Evolutionary conservation across 306 rosid species (phyloP).

Genomic region (Vigna reflexopilosa): DNA sequence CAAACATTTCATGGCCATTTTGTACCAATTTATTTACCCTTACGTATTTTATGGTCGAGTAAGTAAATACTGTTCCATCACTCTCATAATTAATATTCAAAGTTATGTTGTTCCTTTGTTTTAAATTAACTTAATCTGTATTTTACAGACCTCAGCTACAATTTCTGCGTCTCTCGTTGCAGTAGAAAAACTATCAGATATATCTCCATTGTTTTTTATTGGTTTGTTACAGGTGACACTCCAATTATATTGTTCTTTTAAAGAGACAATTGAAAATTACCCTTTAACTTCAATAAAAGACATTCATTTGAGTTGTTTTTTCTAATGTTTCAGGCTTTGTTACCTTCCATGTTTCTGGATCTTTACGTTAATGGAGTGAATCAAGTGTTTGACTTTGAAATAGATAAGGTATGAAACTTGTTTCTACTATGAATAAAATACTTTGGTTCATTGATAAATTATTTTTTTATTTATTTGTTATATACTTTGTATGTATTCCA

Average conservation of each 20-base stretch:
- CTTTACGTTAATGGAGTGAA: slow-evolving; percentile 65
- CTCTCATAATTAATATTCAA: neutral
- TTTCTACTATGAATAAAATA: neutral
- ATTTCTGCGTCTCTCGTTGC: neutral
- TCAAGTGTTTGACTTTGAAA: slow-evolving; percentile 43
- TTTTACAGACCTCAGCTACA: neutral
- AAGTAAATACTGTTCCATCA: slow-evolving; percentile 37
- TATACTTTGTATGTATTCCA: too few relatives aligned
- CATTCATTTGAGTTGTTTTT: neutral
- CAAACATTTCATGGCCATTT: neutral
- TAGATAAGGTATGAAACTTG: neutral
- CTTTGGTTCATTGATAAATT: neutral
- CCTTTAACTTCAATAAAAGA: neutral
- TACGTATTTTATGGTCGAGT: slow-evolving; percentile 70
- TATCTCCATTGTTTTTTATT: too few relatives aligned
- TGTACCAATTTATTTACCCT: slow-evolving; percentile 75
- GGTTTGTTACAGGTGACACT: too few relatives aligned
- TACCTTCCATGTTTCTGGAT: slow-evolving; percentile 50
- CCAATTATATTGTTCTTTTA: neutral
- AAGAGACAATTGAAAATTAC: neutral
- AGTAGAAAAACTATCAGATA: too few relatives aligned
- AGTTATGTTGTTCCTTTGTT: neutral
- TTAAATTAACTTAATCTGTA: neutral
- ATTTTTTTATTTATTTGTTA: too few relatives aligned
- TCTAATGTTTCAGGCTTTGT: slow-evolving; percentile 63